A percentile compares a stretch with the other conserved stretches of the same genome.
phyloP scores from a whole-genome alignment of 2,329 filamentous ascomycete genomes.

The Dryadomyces quercus-mongolicae region DNA sequence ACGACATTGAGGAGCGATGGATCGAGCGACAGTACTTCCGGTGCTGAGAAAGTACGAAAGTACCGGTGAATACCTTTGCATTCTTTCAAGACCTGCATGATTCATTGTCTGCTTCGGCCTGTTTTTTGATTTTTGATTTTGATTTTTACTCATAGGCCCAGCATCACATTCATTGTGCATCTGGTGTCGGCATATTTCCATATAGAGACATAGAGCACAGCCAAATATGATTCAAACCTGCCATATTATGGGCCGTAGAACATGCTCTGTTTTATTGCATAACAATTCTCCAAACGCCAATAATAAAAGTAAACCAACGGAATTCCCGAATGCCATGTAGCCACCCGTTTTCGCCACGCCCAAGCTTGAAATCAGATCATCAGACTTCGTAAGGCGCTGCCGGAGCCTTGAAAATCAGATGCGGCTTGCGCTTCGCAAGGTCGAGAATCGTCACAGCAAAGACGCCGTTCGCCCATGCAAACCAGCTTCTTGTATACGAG shows the following conservation, averaged over 20 bases:
- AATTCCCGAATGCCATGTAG: background rate
- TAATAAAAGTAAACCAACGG: background rate
- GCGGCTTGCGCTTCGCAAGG: conserved; percentile 75
- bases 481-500: conserved; percentile 73
- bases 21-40: conserved; percentile 82
- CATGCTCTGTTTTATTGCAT: background rate
- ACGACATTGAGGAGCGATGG: conserved; percentile 78
- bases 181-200: background rate
- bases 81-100: too few relatives aligned
- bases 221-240: too few relatives aligned
- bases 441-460: conserved; percentile 89
- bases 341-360: too few relatives aligned
- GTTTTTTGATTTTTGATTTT: too few relatives aligned
- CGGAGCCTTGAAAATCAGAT: conserved; percentile 66
- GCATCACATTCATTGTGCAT: background rate
- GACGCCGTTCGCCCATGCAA: conserved; percentile 95
- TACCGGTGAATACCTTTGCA: background rate
- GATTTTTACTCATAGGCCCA: too few relatives aligned
- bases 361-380: background rate
- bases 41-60: conserved; percentile 39
- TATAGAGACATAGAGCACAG: background rate
- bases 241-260: too few relatives aligned
- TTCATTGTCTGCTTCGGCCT: background rate
- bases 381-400: conserved; percentile 44
- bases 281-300: background rate